A percentile compares a stretch with the other conserved stretches of the same genome.
Evolutionary conservation across 768 basidiomycete genomes (phyloP).

Genomic region (Tephrocybe sp.): DNA sequence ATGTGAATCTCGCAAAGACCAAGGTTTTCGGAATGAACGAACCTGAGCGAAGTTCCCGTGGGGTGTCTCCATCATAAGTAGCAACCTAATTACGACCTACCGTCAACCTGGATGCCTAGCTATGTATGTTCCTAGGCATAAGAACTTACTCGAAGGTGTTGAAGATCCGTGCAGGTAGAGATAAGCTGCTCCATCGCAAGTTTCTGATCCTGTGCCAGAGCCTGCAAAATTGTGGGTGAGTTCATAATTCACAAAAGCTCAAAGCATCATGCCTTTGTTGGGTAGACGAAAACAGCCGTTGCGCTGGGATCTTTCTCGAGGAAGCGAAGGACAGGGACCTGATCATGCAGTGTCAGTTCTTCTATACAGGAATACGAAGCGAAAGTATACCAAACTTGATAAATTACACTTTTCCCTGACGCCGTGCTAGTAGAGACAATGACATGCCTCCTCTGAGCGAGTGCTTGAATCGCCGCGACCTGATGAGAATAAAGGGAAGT

Average conservation of each 20-base stretch:
- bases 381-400: constrained; percentile 51
- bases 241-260: background rate
- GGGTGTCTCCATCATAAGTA: constrained; percentile 90
- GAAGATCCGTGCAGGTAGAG: constrained; percentile 57
- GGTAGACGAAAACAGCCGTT: constrained; percentile 85
- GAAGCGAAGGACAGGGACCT: constrained; percentile 72
- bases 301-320: constrained; percentile 59
- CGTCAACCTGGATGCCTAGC: too few relatives aligned
- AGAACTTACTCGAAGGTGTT: constrained; percentile 48
- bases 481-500: constrained; percentile 68
- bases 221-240: constrained; percentile 39
- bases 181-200: constrained; percentile 68
- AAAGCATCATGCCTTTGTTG: constrained; percentile 66
- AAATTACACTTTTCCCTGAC: constrained; percentile 86
- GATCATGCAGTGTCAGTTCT: background rate
- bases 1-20: background rate
- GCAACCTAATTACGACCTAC: constrained; percentile 51
- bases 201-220: constrained; percentile 87
- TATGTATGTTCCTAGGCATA: background rate
- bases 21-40: constrained; percentile 6
- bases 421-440: constrained; percentile 91
- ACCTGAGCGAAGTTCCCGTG: constrained; percentile 66
- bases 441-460: constrained; percentile 61
- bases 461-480: constrained; percentile 65
- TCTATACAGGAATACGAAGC: background rate